Conservation (phyloP, 768 basidiomycete species). For the Boletus sp. region DNA sequence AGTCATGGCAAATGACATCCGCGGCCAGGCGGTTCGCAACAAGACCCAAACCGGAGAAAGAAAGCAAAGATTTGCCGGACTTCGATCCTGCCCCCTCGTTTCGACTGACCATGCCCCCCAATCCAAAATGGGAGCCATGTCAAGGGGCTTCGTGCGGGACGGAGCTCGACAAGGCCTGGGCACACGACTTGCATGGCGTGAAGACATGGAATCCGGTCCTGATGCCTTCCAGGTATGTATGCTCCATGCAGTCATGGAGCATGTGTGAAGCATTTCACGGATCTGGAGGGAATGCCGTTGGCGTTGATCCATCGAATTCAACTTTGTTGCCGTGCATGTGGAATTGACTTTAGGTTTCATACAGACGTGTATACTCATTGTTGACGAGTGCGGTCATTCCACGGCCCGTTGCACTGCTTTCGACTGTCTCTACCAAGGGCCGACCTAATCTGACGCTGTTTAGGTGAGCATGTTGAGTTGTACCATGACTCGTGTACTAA, state of each 20-base stretch:
- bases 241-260: conserved; percentile 7
- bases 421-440: conserved; percentile 51
- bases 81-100: conserved; percentile 31
- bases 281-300: background rate
- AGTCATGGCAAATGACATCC: background rate
- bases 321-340: conserved; percentile 17
- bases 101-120: conserved; percentile 37
- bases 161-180: conserved; percentile 27
- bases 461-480: conserved; percentile 42
- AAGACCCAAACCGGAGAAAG: background rate
- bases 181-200: conserved; percentile 34
- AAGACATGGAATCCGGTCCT: conserved; percentile 42
- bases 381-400: conserved; percentile 60
- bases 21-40: conserved; percentile 3
- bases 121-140: conserved; percentile 44
- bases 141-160: conserved; percentile 32
- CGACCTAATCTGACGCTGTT: conserved; percentile 64
- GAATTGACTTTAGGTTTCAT: conserved; percentile 22
- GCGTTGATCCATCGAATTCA: conserved; percentile 13
- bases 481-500: conserved; percentile 9
- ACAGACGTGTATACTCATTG: conserved; percentile 44
- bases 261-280: background rate
- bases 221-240: conserved; percentile 30
- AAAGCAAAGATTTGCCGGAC: conserved; percentile 9
- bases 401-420: conserved; percentile 62